These are phyloP conservation scores for Leccinellum albellum DNA, from an alignment of 768 basidiomycete species.

Conservation along the genomic window DNA sequence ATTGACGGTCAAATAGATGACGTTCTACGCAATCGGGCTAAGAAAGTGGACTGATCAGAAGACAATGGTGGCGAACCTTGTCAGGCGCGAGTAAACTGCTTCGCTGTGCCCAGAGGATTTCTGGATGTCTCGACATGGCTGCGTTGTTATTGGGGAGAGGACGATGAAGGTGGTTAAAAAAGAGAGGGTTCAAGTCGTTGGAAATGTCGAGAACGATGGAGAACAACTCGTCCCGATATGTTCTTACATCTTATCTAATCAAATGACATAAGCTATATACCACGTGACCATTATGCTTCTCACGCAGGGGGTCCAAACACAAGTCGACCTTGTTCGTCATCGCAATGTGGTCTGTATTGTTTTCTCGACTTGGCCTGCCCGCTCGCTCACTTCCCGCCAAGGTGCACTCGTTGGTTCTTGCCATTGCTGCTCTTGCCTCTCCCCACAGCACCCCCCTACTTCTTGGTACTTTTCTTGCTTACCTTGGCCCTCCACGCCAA, in stretches of 20 bases:
- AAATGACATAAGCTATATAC: conserved; percentile 2
- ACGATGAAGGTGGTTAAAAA: conserved; percentile 9
- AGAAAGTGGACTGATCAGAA: not conserved
- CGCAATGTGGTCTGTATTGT: conserved; percentile 54
- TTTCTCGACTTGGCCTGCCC: not conserved
- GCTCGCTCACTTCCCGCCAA: conserved; percentile 20
- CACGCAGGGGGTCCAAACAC: not conserved
- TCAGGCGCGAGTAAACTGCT: conserved; percentile 59
- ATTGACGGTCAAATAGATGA: conserved; percentile 83
- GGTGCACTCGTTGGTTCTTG: conserved; percentile 87
- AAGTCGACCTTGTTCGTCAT: not conserved
- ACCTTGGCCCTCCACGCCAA: conserved; percentile 77
- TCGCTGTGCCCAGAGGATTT: conserved; percentile 94
- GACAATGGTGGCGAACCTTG: conserved; percentile 50
- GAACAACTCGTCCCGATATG: conserved; percentile 24
- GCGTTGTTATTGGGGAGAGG: conserved; percentile 7
- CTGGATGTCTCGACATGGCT: conserved; percentile 62
- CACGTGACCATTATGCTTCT: conserved; percentile 18
- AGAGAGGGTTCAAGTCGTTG: conserved; percentile 15
- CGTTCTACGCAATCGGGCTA: conserved; percentile 51
- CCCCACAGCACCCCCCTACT: conserved; percentile 77
- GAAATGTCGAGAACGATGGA: conserved; percentile 32
- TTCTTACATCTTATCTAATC: conserved; percentile 3
- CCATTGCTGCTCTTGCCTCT: conserved; percentile 73
- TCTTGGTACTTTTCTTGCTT: conserved; percentile 71